phyloP scores from a whole-genome alignment of 2,329 filamentous ascomycete species.

The Ophiostoma novo-ulmi region DNA sequence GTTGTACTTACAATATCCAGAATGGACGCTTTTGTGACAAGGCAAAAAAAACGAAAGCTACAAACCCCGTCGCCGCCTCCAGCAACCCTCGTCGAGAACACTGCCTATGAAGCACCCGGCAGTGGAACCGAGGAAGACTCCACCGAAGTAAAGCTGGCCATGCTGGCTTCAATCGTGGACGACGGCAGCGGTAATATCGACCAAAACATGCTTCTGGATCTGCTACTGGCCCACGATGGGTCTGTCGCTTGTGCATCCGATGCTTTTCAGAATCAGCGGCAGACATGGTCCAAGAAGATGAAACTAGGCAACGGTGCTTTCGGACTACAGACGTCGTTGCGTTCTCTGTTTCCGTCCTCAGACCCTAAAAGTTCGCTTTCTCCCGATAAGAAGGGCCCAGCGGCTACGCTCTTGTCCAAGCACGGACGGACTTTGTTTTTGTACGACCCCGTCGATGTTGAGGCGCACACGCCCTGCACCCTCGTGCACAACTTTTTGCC shows the following conservation, averaged over 20 bases:
- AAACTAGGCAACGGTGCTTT: slow-evolving; percentile 31
- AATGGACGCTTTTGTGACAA: slow-evolving; percentile 56
- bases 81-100: not conserved
- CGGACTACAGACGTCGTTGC: slow-evolving; percentile 60
- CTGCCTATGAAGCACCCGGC: not conserved
- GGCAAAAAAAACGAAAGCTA: slow-evolving; percentile 46
- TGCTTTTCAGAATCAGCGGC: slow-evolving; percentile 44
- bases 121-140: slow-evolving; percentile 55
- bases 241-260: slow-evolving; percentile 62
- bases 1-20: not conserved
- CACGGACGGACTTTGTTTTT: slow-evolving; percentile 81
- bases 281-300: slow-evolving; percentile 32
- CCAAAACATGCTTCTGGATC: slow-evolving; percentile 67
- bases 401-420: slow-evolving; percentile 42
- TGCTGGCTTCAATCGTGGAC: slow-evolving; percentile 73
- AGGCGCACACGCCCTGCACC: slow-evolving; percentile 79
- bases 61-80: slow-evolving; percentile 23
- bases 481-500: slow-evolving; percentile 90
- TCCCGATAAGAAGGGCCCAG: slow-evolving; percentile 36
- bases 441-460: slow-evolving; percentile 75
- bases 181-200: slow-evolving; percentile 40
- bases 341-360: slow-evolving; percentile 32
- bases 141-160: slow-evolving; percentile 83
- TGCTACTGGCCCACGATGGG: slow-evolving; percentile 72
- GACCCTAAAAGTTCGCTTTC: not conserved